phyloP scores from a whole-genome alignment of 2,329 filamentous ascomycete genomes.

The Tolypocladium inflatum region DNA sequence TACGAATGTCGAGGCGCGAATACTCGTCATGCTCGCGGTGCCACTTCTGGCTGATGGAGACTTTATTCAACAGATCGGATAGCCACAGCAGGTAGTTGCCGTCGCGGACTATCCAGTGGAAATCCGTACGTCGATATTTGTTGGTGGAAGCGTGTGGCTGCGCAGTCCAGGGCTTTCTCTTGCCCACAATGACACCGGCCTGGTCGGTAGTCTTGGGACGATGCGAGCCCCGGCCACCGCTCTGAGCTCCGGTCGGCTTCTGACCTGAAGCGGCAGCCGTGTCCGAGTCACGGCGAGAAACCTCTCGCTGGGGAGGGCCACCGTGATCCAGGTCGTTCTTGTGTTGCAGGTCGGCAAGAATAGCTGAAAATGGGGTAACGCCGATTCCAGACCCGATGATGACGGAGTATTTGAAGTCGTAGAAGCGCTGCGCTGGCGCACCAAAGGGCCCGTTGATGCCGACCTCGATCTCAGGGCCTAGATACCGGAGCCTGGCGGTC shows the following conservation, averaged over 20 bases:
- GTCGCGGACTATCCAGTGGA: conserved; percentile 52
- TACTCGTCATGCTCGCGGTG: conserved; percentile 24
- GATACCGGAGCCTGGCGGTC: conserved; percentile 35
- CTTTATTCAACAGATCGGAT: conserved; percentile 43
- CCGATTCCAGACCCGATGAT: conserved; percentile 49
- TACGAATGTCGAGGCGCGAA: conserved; percentile 39
- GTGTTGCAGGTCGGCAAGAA: conserved; percentile 43
- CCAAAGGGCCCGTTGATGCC: conserved; percentile 49
- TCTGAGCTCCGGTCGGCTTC: background rate
- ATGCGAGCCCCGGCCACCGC: background rate
- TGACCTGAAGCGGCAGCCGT: background rate
- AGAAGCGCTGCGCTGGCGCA: conserved; percentile 48
- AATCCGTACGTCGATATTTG: conserved; percentile 42
- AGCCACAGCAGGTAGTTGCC: conserved; percentile 48
- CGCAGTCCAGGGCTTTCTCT: background rate
- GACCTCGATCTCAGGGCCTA: conserved; percentile 35
- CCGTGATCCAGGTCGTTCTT: conserved; percentile 28
- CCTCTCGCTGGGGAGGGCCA: conserved; percentile 7
- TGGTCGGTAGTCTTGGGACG: no score
- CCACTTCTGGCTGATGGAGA: conserved; percentile 27
- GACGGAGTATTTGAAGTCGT: conserved; percentile 46
- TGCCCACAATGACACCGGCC: background rate
- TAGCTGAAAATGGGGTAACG: conserved; percentile 47
- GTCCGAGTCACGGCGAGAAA: background rate
- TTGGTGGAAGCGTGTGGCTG: conserved; percentile 7